These are phyloP conservation scores for Naganishia onofrii DNA, from an alignment of 768 basidiomycete species.

Conservation along the genomic window DNA sequence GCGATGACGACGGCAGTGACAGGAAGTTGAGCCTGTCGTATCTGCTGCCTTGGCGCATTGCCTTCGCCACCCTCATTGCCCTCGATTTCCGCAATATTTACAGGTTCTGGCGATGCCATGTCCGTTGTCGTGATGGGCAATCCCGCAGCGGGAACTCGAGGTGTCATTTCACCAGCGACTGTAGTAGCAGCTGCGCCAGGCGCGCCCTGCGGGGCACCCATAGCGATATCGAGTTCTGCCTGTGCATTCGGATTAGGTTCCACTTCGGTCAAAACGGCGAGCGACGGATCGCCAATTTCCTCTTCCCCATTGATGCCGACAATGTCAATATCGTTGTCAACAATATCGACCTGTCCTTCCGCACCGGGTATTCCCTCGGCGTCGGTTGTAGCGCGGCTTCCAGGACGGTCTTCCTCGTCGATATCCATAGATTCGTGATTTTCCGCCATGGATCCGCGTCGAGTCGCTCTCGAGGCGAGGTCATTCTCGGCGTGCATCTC, in stretches of 20 bases:
- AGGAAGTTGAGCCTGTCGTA: constrained; percentile 9
- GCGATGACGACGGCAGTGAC: constrained; percentile 40
- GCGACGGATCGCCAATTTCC: constrained; percentile 34
- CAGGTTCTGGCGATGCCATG: constrained; percentile 4
- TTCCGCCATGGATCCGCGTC: neutral
- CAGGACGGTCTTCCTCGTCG: constrained; percentile 23
- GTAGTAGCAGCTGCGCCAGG: constrained; percentile 31
- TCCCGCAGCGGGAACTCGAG: constrained; percentile 25
- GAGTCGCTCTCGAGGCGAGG: neutral
- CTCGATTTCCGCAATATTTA: neutral
- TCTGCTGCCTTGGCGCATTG: neutral
- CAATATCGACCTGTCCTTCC: constrained; percentile 2
- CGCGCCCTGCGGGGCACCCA: constrained; percentile 33
- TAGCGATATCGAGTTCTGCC: constrained; percentile 34
- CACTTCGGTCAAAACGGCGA: constrained; percentile 42
- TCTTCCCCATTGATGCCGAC: constrained; percentile 31
- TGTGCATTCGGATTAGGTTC: constrained; percentile 34
- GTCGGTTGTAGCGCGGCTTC: constrained; percentile 31
- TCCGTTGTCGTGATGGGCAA: neutral
- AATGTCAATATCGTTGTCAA: constrained; percentile 27
- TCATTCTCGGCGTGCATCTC: neutral
- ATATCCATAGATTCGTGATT: constrained; percentile 14
- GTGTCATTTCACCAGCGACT: constrained; percentile 31
- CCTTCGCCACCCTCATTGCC: neutral
- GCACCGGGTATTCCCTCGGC: constrained; percentile 24